A percentile compares a stretch with the other conserved stretches of the same genome.
Conservation (phyloP, 1,284 basidiomycete species). For the Pisolithus thermaeus region DNA sequence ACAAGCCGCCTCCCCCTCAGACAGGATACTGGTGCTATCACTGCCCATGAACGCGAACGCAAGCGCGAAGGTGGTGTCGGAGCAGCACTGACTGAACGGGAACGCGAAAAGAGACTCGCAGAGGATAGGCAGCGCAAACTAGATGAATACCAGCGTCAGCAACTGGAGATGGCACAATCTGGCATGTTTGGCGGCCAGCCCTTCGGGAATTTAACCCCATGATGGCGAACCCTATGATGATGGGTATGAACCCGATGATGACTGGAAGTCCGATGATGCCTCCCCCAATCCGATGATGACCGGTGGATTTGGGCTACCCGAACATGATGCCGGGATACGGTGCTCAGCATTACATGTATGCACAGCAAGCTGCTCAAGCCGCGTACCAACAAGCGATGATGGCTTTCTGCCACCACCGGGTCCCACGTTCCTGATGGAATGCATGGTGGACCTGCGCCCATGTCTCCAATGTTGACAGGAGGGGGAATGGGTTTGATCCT, state of each 20-base stretch:
- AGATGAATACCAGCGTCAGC: slow-evolving; percentile 84
- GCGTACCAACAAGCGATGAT: slow-evolving; percentile 91
- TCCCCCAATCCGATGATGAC: slow-evolving; percentile 38
- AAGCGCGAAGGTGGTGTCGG: slow-evolving; percentile 94
- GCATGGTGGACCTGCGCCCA: slow-evolving; percentile 24
- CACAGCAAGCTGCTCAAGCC: slow-evolving; percentile 81
- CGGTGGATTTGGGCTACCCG: slow-evolving; percentile 43
- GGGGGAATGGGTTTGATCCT: slow-evolving; percentile 40
- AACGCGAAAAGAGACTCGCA: slow-evolving; percentile 84
- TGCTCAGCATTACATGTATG: slow-evolving; percentile 84
- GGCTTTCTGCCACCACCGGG: slow-evolving; percentile 75
- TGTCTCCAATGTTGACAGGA: slow-evolving; percentile 58
- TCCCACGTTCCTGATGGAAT: slow-evolving; percentile 60
- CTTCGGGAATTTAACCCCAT: slow-evolving; percentile 35
- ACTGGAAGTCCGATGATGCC: slow-evolving; percentile 26
- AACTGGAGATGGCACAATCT: slow-evolving; percentile 82
- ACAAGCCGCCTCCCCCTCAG: slow-evolving; percentile 93
- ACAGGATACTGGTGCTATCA: slow-evolving; percentile 93
- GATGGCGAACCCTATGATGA: slow-evolving; percentile 48
- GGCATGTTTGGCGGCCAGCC: slow-evolving; percentile 54
- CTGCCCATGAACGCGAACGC: slow-evolving; percentile 89
- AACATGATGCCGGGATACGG: slow-evolving; percentile 60
- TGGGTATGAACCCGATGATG: slow-evolving; percentile 57
- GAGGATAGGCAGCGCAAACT: slow-evolving; percentile 91
- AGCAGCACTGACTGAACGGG: slow-evolving; percentile 89